A percentile compares a stretch with the other conserved stretches of the same genome.
These are phyloP conservation scores for Drosera spatulata DNA, from an alignment of 179 eudicot genomes.

Conservation along the genomic window DNA sequence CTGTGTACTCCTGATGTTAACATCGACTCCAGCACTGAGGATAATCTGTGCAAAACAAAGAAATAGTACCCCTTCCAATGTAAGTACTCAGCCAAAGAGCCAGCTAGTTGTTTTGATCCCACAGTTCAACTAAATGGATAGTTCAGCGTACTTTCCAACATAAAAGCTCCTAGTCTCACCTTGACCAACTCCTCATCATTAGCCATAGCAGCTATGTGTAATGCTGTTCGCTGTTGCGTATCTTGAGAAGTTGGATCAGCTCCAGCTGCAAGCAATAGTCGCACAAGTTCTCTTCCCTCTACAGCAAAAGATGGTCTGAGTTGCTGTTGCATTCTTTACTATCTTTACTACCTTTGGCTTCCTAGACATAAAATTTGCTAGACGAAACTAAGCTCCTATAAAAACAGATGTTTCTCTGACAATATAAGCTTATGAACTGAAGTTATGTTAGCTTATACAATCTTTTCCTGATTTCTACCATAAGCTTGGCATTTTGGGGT, in stretches of 20 bases:
- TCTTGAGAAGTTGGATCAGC: conserved; percentile 89
- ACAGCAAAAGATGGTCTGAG: conserved; percentile 8
- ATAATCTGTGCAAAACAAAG: conserved; percentile 46
- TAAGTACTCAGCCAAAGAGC: too few species aligned
- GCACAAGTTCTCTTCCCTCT: conserved; percentile 95
- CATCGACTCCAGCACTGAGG: conserved; percentile 94
- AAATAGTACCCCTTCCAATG: not conserved
- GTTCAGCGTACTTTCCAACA: not conserved
- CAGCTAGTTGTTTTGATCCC: too few species aligned
- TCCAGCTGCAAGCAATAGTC: conserved; percentile 76
- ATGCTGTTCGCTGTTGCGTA: conserved; percentile 70
- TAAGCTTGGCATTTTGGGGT: too few species aligned
- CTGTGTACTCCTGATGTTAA: conserved; percentile 70
- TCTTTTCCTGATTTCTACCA: too few species aligned
- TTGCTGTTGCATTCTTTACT: not conserved
- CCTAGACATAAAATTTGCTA: too few species aligned
- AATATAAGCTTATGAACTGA: too few species aligned
- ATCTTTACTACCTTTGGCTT: not conserved
- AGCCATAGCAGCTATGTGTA: conserved; percentile 94
- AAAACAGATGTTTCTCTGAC: too few species aligned
- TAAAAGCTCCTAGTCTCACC: conserved; percentile 30
- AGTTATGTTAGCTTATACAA: too few species aligned
- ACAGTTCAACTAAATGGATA: not conserved
- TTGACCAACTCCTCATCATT: conserved; percentile 81
- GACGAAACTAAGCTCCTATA: too few species aligned